These are phyloP conservation scores for Chaetomiaceae sp. DNA, from an alignment of 2,329 filamentous ascomycete genomes.

Conservation along the genomic window DNA sequence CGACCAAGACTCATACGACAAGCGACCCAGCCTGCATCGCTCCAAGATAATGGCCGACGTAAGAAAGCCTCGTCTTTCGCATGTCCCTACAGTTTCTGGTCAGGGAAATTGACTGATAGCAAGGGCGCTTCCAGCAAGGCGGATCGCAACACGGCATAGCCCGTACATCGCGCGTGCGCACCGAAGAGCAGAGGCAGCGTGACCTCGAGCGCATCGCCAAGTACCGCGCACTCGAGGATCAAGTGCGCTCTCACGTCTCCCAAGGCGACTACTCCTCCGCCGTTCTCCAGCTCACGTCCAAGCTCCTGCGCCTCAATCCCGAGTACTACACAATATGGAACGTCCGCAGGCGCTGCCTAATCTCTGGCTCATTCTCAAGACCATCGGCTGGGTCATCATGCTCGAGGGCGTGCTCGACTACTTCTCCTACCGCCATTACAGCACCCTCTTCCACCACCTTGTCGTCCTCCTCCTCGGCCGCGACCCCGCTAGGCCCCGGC, in stretches of 20 bases:
- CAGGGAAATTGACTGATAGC: slow-evolving; percentile 26
- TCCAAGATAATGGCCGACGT: slow-evolving; percentile 24
- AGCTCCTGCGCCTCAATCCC: slow-evolving; percentile 70
- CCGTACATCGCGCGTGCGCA: slow-evolving; percentile 59
- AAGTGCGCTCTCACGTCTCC: slow-evolving; percentile 34
- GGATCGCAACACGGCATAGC: slow-evolving; percentile 72
- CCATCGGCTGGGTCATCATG: slow-evolving; percentile 46
- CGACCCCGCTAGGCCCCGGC: slow-evolving; percentile 45
- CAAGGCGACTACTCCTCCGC: slow-evolving; percentile 51
- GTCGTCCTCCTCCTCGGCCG: slow-evolving; percentile 48
- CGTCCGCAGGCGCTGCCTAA: slow-evolving; percentile 69
- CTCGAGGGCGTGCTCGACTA: slow-evolving; percentile 53
- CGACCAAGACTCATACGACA: background rate
- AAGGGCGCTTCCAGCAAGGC: slow-evolving; percentile 23
- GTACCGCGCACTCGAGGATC: slow-evolving; percentile 38
- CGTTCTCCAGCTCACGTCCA: slow-evolving; percentile 65
- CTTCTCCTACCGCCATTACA: slow-evolving; percentile 51
- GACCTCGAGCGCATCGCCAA: slow-evolving; percentile 60
- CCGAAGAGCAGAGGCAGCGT: slow-evolving; percentile 65
- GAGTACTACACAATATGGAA: slow-evolving; percentile 94
- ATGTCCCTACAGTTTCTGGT: background rate
- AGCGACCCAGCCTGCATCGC: background rate
- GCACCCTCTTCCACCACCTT: slow-evolving; percentile 61
- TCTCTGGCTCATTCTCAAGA: slow-evolving; percentile 54
- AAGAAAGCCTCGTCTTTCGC: slow-evolving; percentile 2